A percentile compares a stretch with the other conserved stretches of the same genome.
Conservation (phyloP, 345 rosid genomes). For the Combretum micranthum region DNA sequence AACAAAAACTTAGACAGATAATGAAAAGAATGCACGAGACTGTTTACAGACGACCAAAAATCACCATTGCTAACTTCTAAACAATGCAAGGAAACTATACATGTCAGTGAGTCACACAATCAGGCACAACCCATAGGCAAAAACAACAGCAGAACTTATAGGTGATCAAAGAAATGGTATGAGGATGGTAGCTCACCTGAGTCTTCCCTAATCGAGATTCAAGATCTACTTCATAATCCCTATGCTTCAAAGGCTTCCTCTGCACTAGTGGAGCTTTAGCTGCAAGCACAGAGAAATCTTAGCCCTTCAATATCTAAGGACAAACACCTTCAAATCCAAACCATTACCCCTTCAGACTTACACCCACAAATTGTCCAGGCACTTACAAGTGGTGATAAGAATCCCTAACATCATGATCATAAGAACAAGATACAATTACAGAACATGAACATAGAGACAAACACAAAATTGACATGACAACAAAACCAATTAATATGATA, state of each 20-base stretch:
- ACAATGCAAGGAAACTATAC: too few species aligned
- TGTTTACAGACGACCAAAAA: background rate
- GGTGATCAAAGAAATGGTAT: background rate
- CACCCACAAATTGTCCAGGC: too few species aligned
- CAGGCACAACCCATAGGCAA: background rate
- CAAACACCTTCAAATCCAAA: background rate
- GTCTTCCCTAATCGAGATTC: conserved; percentile 96
- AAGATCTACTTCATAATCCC: conserved; percentile 94
- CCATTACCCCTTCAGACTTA: too few species aligned
- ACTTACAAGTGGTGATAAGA: too few species aligned
- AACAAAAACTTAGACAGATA: background rate
- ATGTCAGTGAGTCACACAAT: background rate
- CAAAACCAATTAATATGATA: too few species aligned
- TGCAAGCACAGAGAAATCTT: conserved; percentile 16
- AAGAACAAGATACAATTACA: too few species aligned
- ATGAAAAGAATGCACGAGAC: background rate
- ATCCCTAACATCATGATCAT: too few species aligned
- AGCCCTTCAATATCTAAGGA: conserved; percentile 2
- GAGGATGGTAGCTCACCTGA: conserved; percentile 37
- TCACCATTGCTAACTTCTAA: too few species aligned
- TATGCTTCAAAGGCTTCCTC: conserved; percentile 93
- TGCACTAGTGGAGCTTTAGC: conserved; percentile 91
- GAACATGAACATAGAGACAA: too few species aligned
- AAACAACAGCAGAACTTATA: background rate
- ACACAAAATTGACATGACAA: too few species aligned